Evolutionary conservation across 176 grass and related monocot genomes (phyloP), one percentile per base, ranked within the genome.

Genomic region (Oryza punctata): DNA sequence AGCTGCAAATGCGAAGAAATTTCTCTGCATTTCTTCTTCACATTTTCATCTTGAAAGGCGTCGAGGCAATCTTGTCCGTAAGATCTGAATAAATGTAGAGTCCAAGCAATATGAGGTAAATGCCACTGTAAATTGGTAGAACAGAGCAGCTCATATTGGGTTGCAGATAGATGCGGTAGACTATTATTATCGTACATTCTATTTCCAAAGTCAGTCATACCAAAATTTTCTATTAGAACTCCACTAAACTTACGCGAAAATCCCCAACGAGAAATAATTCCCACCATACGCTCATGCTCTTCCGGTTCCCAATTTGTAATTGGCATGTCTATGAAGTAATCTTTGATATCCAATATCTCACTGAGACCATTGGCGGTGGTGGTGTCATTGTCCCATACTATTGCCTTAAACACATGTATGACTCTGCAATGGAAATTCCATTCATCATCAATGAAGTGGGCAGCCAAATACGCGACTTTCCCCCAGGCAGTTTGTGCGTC

Each of bases 191-290:
- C 9, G 46, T 15, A 1, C 12, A 11, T 11, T 10, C 0, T 12
- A 0, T 49, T 0, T 49, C 46, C 46, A 49, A 49, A 0, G 3
- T 0, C 0, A 0, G 3, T 15, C 13, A 0, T 16, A 49, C 46
- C 13, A 49, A 49, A 49, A 8, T 63, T 3, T n/a, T 63, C 21
- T 19, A 63, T 2, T 63, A 63, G 21, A 8, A 63, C 7, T 21
- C 6, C n/a, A 24, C 57, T 7, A 63, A 63, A 10, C 57, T 10
- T 63, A 24, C 1, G 1, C 5, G 0, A 24, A 24, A 63, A 0
- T 7, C 21, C 57, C 21, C 57, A 63, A 24, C 0, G 7, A 61
- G 57, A 23, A 10, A 60, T n/a, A 19, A 7, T n/a, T 21, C 6
- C 54, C 54, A 2, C 19, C 18, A 60, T 19, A n/a, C 6, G 3